phyloP scores from a whole-genome alignment of 208 protist genomes.

The Leishmania aethiopica region DNA sequence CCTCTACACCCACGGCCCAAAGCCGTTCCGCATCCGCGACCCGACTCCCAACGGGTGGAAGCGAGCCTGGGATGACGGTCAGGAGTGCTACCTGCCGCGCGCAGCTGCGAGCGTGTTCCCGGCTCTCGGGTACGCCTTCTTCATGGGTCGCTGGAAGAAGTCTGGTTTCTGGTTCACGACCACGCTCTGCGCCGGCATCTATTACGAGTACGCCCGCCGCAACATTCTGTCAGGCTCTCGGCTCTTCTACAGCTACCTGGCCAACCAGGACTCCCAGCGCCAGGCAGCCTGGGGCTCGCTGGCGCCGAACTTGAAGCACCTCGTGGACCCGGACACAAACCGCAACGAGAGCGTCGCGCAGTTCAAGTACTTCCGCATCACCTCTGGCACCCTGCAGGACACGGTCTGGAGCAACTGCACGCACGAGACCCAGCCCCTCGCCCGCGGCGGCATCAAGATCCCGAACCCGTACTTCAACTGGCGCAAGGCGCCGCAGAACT shows the following conservation, averaged over 20 bases:
- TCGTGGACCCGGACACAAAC: conserved; percentile 84
- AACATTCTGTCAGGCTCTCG: conserved; percentile 64
- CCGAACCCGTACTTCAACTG: conserved; percentile 91
- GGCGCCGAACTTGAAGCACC: conserved; percentile 56
- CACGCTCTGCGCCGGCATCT: conserved; percentile 42
- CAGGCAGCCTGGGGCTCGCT: conserved; percentile 80
- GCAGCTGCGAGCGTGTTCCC: conserved; percentile 70
- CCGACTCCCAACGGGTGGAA: conserved; percentile 74
- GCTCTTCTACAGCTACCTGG: conserved; percentile 82
- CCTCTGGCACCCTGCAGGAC: conserved; percentile 68
- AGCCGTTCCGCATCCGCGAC: conserved; percentile 70
- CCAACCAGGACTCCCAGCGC: conserved; percentile 59
- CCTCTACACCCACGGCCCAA: conserved; percentile 84
- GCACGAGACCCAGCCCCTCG: conserved; percentile 76
- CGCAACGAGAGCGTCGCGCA: conserved; percentile 72
- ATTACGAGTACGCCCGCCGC: conserved; percentile 80
- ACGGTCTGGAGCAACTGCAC: conserved; percentile 79
- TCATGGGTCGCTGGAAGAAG: conserved; percentile 80
- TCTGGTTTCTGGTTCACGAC: conserved; percentile 59
- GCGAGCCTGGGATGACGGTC: conserved; percentile 77
- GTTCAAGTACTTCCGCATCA: conserved; percentile 78
- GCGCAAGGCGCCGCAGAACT: conserved; percentile 79
- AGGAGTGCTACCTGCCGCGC: conserved; percentile 64
- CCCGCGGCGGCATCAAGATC: conserved; percentile 38
- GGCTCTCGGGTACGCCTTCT: conserved; percentile 80